Base-by-base conservation (phyloP, 768 basidiomycete genomes). In the Polyporus arcularius region DNA sequence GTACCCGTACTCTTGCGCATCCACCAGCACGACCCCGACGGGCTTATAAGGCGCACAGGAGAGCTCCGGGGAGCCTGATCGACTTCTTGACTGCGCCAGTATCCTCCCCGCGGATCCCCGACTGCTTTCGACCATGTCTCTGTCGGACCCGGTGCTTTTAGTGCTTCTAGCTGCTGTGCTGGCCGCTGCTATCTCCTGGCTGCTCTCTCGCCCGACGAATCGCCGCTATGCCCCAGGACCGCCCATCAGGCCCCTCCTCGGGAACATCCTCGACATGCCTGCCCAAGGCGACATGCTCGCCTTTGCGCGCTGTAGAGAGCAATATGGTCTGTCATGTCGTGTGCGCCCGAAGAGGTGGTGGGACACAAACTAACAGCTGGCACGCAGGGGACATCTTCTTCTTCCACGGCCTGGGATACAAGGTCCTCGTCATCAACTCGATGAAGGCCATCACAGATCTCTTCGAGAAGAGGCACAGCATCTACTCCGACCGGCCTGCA, bases 401-500 rank as follows among this genome's bases (percentile, higher is more conserved):
- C 58, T 62, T 70, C 15, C 60, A 71, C 11, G 69, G 62, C 4
- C 49, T 75, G 3, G 73, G 74, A 3, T 72, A 65, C 46, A 51
- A 51, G 14, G 54, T 75, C 5, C 63, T 76, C 21, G 54, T 75
- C 16, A 41, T 76, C 9, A 75, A 73, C 58, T 68, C 71, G 3
- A n/a, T 67, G 4, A 54, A 72, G 18, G 56, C 67, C 3, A 64
- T 74, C 7, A 55, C 58, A 8, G 74, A 74, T 15, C 66, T 76
- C 1, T 51, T 76, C 9, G 75, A 72, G 3, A 68, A 68, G 52
- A 57, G 69, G n/a, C 63, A 61, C 1, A 51, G 18, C 16, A 70
- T 67, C 18, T 75, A 76, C 47, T 75, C 75, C 7, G 61, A 72
- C 42, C 65, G 74, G 4, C 73, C 75, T 3, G 66, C 59, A 16